Evolutionary conservation across 2,329 filamentous ascomycete genomes (phyloP), one percentile per base, ranked within the genome.

Genomic region (Trichoderma sp.): DNA sequence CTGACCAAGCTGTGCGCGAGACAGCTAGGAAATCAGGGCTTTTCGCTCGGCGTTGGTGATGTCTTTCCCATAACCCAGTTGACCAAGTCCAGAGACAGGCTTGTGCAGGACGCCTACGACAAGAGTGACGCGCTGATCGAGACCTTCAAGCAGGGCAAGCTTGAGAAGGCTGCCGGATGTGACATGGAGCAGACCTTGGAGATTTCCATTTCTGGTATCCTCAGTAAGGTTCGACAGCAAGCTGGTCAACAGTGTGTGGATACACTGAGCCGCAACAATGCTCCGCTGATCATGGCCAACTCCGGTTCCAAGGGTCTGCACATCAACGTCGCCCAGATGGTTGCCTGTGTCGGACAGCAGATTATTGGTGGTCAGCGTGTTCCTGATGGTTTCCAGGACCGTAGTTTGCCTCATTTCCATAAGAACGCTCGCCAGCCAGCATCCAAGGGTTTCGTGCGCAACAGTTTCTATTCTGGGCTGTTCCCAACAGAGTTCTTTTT

Each of bases 271-370:
- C 92, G 90, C 74, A 94, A 94, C 84, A 99, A 99, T 77, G 91
- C 96, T 0, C 95, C 96, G 6, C 86, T 98, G 74, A 92, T 97
- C 83, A 99, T 99, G 96, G 96, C 96, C 73, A 96, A 93, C 74
- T 98, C 94, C 14, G 96, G 96, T 63, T 98, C 95, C 69, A 99
- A 99, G 82, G 96, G 96, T 80, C 97, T 94, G 6, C 92, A 93
- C 77, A 97, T 99, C 85, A 99, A 99, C 86, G 96, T 99, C 39
- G 96, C 96, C 9, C 96, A 99, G 84, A 99, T 99, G 96, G 93
- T 98, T 80, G 95, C 96, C 71, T 91, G 95, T 72, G 96, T 99
- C 79, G 96, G 96, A 65, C 96, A 99, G 83, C 96, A 99, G 77
- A 98, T 98, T 88, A 98, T 99, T 78, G 93, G 93, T 73, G 94